These are phyloP conservation scores for Aspergillus diversus DNA, from an alignment of 495 filamentous ascomycete species.

Conservation along the genomic window DNA sequence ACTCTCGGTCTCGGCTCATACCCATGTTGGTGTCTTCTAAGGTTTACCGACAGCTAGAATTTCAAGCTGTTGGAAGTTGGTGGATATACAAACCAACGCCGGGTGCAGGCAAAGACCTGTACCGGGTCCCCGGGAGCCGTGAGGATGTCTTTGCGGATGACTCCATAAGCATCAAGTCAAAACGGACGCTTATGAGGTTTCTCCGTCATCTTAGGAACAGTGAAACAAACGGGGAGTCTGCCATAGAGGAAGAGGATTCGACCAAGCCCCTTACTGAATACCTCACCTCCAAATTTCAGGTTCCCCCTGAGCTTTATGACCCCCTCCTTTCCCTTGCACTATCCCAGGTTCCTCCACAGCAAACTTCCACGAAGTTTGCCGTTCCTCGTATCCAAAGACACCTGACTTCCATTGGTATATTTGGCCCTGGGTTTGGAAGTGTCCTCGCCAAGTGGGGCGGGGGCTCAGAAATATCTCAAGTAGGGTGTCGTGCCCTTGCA, in stretches of 20 bases:
- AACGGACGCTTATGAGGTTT: constrained; percentile 85
- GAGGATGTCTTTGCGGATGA: constrained; percentile 85
- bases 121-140: constrained; percentile 76
- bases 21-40: constrained; percentile 81
- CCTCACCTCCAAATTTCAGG: constrained; percentile 69
- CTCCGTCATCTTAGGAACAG: constrained; percentile 63
- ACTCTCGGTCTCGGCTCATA: constrained; percentile 77
- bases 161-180: constrained; percentile 71
- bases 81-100: constrained; percentile 62
- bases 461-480: constrained; percentile 87
- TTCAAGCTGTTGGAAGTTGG: constrained; percentile 92
- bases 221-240: constrained; percentile 29
- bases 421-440: constrained; percentile 83
- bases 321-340: constrained; percentile 81
- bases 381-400: constrained; percentile 75
- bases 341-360: constrained; percentile 57
- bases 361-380: constrained; percentile 67
- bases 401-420: constrained; percentile 81
- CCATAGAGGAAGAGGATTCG: constrained; percentile 29
- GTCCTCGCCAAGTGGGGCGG: constrained; percentile 93
- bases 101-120: constrained; percentile 35
- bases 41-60: constrained; percentile 86
- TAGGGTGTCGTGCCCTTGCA: constrained; percentile 87
- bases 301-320: constrained; percentile 68
- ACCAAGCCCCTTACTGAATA: constrained; percentile 63